Conservation (phyloP, 768 basidiomycete genomes). For the Lyophyllum shimeji region DNA sequence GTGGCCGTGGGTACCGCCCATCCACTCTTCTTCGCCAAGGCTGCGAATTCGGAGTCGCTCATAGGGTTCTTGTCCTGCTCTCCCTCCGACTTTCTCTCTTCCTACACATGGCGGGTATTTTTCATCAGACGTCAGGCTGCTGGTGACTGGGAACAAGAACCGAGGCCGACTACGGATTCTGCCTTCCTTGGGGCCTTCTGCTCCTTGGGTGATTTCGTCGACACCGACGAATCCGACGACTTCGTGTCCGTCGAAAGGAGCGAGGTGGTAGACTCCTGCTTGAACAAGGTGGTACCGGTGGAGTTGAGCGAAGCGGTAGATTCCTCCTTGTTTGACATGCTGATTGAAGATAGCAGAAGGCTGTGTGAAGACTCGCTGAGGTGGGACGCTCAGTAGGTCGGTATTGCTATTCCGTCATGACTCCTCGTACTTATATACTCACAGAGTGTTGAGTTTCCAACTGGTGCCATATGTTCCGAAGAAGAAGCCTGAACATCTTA, state of each 20-base stretch:
- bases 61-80: background rate
- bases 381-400: too few relatives aligned
- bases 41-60: slow-evolving; percentile 19
- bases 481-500: too few relatives aligned
- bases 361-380: too few relatives aligned
- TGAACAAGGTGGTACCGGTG: slow-evolving; percentile 8
- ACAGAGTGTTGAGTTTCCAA: too few relatives aligned
- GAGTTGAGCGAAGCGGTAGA: slow-evolving; percentile 17
- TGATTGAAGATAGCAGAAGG: background rate
- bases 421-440: too few relatives aligned
- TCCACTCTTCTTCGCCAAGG: slow-evolving; percentile 18
- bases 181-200: background rate
- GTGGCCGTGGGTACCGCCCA: slow-evolving; percentile 24
- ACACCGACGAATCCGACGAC: background rate
- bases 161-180: background rate
- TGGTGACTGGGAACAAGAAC: background rate
- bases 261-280: slow-evolving; percentile 15
- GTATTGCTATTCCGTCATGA: too few relatives aligned
- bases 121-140: background rate
- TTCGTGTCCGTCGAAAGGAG: slow-evolving; percentile 12
- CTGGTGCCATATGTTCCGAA: too few relatives aligned
- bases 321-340: slow-evolving; percentile 13
- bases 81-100: background rate
- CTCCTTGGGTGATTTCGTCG: background rate
- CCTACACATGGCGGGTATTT: background rate